Evolutionary conservation across 495 filamentous ascomycete genomes (phyloP), one percentile per base, ranked within the genome.

Genomic region (Gamarada debralockiae): DNA sequence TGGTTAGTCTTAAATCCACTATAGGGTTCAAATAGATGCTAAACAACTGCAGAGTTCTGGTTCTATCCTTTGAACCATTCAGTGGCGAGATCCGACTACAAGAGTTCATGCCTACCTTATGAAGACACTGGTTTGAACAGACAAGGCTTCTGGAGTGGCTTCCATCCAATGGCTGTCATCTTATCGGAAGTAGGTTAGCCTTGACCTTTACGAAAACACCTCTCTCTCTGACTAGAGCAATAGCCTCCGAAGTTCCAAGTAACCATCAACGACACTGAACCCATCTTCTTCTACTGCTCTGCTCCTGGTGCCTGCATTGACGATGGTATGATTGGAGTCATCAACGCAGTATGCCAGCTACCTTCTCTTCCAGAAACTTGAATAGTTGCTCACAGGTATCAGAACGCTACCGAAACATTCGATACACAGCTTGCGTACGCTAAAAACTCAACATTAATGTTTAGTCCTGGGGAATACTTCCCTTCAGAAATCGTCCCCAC

Each of bases 251-350:
- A 51, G 21, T 84, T 68, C 65, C 64, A 65, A 37, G 48, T 83
- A 13, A 63, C 57, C 5, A 68, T 86, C 58, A 84, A 83, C 58
- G 70, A 75, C 61, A 83, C 79, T 0, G 56, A 70, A 4, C 78
- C 81, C 3, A 72, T 82, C 25, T 84, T 81, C 62, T 83, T 73
- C 67, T 86, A 86, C 65, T 85, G 81, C 65, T 64, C 68, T 0
- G 77, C 79, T 1, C 69, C 73, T 37, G 52, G 41, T 0, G 73
- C 70, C 1, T 76, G 73, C 39, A 59, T 60, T n/a, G 21, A 64
- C 12, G 51, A 67, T 18, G 59, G 66, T 3, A 78, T 78, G 72
- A 65, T 78, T 14, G 76, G 75, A 4, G 76, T 74, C 8, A 69
- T 79, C 54, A 79, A 79, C 55, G 68, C 73, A 3, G 57, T 60